A percentile compares a stretch with the other conserved stretches of the same genome.
Conservation (phyloP, 306 rosid genomes). For the Lotus japonicus region DNA sequence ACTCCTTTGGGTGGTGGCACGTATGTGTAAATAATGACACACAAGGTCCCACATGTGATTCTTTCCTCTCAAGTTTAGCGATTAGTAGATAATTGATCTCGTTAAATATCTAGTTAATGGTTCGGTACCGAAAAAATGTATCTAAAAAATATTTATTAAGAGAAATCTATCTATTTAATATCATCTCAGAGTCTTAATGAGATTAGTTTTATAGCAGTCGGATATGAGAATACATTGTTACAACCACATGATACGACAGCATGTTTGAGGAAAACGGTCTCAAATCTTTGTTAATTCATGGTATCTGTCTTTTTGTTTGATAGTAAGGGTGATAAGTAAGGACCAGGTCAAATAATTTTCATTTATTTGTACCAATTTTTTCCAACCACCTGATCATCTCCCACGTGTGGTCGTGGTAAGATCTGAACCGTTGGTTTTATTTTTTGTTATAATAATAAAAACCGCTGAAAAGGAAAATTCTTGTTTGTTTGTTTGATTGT, state of each 20-base stretch:
- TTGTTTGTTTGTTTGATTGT: too few species aligned
- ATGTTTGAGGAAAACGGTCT: constrained; percentile 7
- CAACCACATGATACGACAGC: constrained; percentile 1
- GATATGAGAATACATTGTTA: too few species aligned
- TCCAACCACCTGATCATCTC: not conserved
- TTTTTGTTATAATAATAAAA: constrained; percentile 16
- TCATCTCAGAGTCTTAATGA: too few species aligned
- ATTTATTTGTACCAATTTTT: not conserved
- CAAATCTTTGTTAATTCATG: not conserved
- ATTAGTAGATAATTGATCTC: too few species aligned
- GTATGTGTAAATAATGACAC: not conserved
- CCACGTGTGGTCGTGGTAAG: constrained; percentile 33
- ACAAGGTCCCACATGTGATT: not conserved
- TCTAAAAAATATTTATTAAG: too few species aligned
- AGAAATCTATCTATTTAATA: too few species aligned
- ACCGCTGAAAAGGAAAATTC: constrained; percentile 15
- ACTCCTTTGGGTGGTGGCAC: constrained; percentile 14
- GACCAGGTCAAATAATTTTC: constrained; percentile 15
- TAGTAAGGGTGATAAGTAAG: not conserved
- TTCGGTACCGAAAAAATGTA: too few species aligned
- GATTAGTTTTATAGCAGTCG: too few species aligned
- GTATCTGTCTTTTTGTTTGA: not conserved
- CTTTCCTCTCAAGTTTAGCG: too few species aligned
- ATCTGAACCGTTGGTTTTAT: constrained; percentile 19
- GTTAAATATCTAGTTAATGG: too few species aligned